Percentiles rank a stretch among this genome's conserved stretches.
Conservation (phyloP, 164 flowering plant genomes). For the Stephania yunnanensis region DNA sequence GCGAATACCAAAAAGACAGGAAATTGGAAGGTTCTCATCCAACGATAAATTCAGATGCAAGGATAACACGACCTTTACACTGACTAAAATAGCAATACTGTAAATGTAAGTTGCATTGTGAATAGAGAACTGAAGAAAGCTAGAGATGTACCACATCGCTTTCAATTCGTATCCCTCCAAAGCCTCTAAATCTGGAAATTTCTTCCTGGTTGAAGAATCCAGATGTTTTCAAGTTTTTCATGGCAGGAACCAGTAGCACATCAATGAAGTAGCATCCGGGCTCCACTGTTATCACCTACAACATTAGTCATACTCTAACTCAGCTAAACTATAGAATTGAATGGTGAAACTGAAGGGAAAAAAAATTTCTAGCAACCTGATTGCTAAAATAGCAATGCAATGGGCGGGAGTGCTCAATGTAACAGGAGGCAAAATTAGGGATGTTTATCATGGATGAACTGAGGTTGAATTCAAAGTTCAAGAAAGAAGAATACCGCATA, state of each 20-base stretch:
- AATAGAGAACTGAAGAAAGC: neutral
- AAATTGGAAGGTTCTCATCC: neutral
- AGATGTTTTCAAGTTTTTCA: slow-evolving; percentile 47
- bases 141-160: slow-evolving; percentile 74
- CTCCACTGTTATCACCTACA: slow-evolving; percentile 90
- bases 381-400: neutral
- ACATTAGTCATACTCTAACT: slow-evolving; percentile 5
- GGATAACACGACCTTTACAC: neutral
- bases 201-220: slow-evolving; percentile 54
- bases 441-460: neutral
- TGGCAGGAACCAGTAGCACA: slow-evolving; percentile 66
- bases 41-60: neutral
- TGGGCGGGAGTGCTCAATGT: too few relatives aligned
- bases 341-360: neutral
- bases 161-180: slow-evolving; percentile 95
- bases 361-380: neutral
- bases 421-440: neutral
- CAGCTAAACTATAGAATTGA: neutral
- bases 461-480: neutral
- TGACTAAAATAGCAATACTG: too few relatives aligned
- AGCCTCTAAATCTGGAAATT: slow-evolving; percentile 49
- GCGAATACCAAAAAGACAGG: slow-evolving; percentile 10
- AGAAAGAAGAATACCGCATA: neutral
- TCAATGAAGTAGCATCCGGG: slow-evolving; percentile 97
- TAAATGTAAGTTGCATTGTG: neutral